phyloP scores from a whole-genome alignment of 208 protist genomes.

The Wallacemonas sp. region DNA sequence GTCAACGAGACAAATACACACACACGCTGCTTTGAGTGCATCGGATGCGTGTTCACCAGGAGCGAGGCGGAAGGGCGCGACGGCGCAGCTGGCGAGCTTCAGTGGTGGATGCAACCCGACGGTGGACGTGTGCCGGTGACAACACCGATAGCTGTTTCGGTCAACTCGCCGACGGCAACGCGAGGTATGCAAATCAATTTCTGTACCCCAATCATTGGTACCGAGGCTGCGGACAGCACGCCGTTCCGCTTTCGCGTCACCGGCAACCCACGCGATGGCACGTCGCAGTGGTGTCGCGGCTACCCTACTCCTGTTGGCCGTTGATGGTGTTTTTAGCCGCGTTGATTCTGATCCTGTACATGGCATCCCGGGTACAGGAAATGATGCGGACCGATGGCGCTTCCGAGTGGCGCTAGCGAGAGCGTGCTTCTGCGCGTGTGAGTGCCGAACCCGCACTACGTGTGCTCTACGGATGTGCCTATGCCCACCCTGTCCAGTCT shows the following conservation, averaged over 20 bases:
- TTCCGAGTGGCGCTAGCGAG: background rate
- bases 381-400: background rate
- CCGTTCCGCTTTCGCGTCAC: background rate
- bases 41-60: too few species aligned
- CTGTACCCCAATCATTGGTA: conserved; percentile 86
- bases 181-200: conserved; percentile 75
- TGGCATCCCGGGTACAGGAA: background rate
- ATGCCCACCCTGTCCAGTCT: too few species aligned
- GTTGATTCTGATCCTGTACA: background rate
- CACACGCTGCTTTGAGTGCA: too few species aligned
- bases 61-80: too few species aligned
- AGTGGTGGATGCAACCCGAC: background rate
- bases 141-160: conserved; percentile 25
- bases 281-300: background rate
- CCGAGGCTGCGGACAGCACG: conserved; percentile 20
- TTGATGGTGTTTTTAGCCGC: background rate
- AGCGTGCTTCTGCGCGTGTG: too few species aligned
- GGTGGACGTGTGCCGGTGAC: background rate
- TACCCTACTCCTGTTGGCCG: conserved; percentile 2
- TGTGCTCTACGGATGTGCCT: background rate
- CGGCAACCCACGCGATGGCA: background rate
- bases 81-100: background rate
- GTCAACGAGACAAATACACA: too few species aligned
- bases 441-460: too few species aligned
- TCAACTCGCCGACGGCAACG: conserved; percentile 47